phyloP scores from a whole-genome alignment of 352 stramenopile genomes.

The Aphanomyces cochlioides region DNA sequence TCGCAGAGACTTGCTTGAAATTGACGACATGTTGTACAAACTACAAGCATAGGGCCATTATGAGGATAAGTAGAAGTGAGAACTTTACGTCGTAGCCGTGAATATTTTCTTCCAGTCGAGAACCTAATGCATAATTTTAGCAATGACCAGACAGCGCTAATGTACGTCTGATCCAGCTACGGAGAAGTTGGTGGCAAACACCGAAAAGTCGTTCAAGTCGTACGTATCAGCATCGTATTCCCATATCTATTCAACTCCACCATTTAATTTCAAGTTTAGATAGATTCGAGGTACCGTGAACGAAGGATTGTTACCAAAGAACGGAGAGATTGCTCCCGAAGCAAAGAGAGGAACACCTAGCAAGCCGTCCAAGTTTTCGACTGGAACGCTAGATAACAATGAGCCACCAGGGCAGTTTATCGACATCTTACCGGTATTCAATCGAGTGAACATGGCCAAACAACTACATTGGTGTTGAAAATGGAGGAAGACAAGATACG shows the following conservation, averaged over 20 bases:
- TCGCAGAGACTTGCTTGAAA: slow-evolving; percentile 45
- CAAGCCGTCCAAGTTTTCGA: slow-evolving; percentile 17
- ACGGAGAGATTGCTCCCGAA: slow-evolving; percentile 75
- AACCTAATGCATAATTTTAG: too few species aligned
- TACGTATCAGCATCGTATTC: slow-evolving; percentile 62
- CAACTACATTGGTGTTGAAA: slow-evolving; percentile 39
- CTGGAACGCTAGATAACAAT: not conserved
- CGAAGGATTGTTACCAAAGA: slow-evolving; percentile 89
- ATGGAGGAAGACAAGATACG: too few species aligned
- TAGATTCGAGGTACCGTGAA: slow-evolving; percentile 50
- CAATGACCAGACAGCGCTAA: too few species aligned
- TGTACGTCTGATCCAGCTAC: too few species aligned
- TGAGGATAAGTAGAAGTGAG: not conserved
- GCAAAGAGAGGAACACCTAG: slow-evolving; percentile 74
- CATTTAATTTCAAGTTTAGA: not conserved
- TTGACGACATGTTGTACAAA: slow-evolving; percentile 53
- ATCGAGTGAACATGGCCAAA: slow-evolving; percentile 91
- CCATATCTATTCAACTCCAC: slow-evolving; percentile 41
- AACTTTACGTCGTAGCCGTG: not conserved
- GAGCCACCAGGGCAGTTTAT: too few species aligned
- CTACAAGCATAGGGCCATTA: slow-evolving; percentile 1
- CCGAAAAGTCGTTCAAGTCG: slow-evolving; percentile 64
- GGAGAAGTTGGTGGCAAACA: slow-evolving; percentile 75
- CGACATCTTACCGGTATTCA: slow-evolving; percentile 65
- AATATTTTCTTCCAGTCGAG: slow-evolving; percentile 16